Base-by-base conservation (phyloP, 2,329 filamentous ascomycete genomes). In the Plectosphaerella sp. region DNA sequence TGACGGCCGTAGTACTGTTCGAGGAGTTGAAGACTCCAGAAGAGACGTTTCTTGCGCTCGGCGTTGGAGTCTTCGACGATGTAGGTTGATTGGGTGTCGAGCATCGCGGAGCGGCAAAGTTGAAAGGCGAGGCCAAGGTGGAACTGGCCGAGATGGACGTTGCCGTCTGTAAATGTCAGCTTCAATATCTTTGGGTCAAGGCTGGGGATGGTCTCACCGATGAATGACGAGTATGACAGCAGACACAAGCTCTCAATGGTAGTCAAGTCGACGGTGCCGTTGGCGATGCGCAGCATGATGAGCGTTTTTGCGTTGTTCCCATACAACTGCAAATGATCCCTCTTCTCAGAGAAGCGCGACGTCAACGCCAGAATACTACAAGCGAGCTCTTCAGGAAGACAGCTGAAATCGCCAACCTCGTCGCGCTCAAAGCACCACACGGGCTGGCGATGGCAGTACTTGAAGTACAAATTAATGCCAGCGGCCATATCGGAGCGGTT, bases 191-290 rank as follows among this genome's bases (percentile, higher is more conserved):
- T 36, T 15, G 14, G 8, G 46, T 22, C 3, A 16, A 11, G 8
- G 7, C n/a, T n/a, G 3, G 4, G 4, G 18, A 16, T 16, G 2
- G 12, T 35, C 60, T 36, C 71, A 75, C 76, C 75, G 49, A 78
- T 71, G 51, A 79, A 79, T 0, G 70, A 73, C 3, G 73, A 75
- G 45, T 76, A 78, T 0, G 75, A 72, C 1, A 79, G 66, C 5
- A 79, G 61, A 60, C 77, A 79, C 8, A 79, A 57, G 56, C 75
- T 77, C 56, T 79, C 75, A 3, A 79, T 73, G 0, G 76, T 79
- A 15, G 69, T 64, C 2, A 79, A 61, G 48, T 74, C 72, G 3
- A 79, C 76, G 0, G 73, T 71, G 3, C 76, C 76, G 52, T 77
- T 76, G 1, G 76, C 75, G 36, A 79, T 72, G 18, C 75, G 73